Conservation (phyloP, 2,329 filamentous ascomycete species). For the Botrytis hyacinthi region DNA sequence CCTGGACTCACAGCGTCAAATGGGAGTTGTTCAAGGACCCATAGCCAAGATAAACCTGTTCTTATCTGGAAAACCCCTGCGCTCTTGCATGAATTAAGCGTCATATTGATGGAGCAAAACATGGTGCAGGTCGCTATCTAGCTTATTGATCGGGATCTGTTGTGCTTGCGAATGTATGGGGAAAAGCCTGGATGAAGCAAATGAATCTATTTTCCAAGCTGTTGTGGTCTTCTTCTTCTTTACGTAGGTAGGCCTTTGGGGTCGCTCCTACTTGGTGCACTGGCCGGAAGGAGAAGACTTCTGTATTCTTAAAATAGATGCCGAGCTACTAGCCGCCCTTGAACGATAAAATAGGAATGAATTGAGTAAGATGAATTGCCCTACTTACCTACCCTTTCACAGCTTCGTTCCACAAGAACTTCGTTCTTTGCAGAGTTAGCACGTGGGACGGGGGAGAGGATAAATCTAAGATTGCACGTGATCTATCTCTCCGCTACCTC, state of each 20-base stretch:
- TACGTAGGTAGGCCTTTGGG: neutral
- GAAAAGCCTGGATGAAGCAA: neutral
- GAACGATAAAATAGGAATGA: neutral
- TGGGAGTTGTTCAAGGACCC: neutral
- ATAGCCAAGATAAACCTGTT: conserved; percentile 4
- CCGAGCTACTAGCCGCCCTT: neutral
- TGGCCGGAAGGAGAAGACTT: neutral
- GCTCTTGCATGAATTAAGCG: neutral
- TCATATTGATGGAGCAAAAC: neutral
- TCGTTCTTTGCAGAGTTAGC: neutral
- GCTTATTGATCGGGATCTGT: neutral
- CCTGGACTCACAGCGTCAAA: neutral
- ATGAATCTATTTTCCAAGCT: neutral
- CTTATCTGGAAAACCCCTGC: conserved; percentile 1
- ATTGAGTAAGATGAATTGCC: neutral
- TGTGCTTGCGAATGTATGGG: neutral
- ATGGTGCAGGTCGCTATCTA: neutral
- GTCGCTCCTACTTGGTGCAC: neutral
- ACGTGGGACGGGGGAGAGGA: neutral
- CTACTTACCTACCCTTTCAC: neutral
- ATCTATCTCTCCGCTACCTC: no score
- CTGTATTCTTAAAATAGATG: neutral
- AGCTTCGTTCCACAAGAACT: neutral
- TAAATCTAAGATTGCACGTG: neutral
- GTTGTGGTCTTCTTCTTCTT: neutral